Base-by-base conservation (phyloP, 1,284 basidiomycete genomes). In the Trichosporon faecale region DNA sequence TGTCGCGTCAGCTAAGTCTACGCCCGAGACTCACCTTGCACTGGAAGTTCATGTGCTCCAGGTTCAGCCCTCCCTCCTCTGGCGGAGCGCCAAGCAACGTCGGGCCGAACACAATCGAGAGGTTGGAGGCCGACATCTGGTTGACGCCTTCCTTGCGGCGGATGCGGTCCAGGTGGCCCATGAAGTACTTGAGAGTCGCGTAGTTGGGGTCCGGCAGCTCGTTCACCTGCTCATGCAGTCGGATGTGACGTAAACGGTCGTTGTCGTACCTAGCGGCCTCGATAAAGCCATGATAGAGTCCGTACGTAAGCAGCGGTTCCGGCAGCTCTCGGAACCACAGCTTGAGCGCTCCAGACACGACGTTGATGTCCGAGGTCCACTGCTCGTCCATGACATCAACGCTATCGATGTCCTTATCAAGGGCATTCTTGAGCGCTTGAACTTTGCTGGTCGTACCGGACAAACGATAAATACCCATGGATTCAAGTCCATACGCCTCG, bases 141-240 rank as follows among this genome's bases (percentile, higher is more conserved):
- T 99, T 99, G 67, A 90, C 86, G 6, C 86, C 83, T 74, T 92
- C 90, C 74, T 89, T 87, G 76, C 90, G 88, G 64, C 88, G 88
- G 69, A 97, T 89, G 93, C 88, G 89, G 85, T 98, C 88, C 71
- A 99, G 84, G 85, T 99, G 96, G 11, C 91, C 94, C 88, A 99
- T 88, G 79, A 99, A 91, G 82, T 89, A 98, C 82, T 98, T 98
- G 67, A 99, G 86, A 1, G 96, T 98, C 0, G 97, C 94, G 79
- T 99, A 99, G 83, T 99, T 98, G 14, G 97, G 89, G 84, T 99
- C 96, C 3, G 96, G 97, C 66, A 99, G 86, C 76, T 98, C 95
- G 79, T 99, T 99, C 65, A 99, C 95, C 66, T 93, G 89, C 81
- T 99, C 96, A 78, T 99, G 96, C 70, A 99, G 85, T 65, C 95